Percentiles rank a stretch among this genome's conserved stretches.
phyloP scores from a whole-genome alignment of 2,329 filamentous ascomycete species.

The Colletotrichum sp. region DNA sequence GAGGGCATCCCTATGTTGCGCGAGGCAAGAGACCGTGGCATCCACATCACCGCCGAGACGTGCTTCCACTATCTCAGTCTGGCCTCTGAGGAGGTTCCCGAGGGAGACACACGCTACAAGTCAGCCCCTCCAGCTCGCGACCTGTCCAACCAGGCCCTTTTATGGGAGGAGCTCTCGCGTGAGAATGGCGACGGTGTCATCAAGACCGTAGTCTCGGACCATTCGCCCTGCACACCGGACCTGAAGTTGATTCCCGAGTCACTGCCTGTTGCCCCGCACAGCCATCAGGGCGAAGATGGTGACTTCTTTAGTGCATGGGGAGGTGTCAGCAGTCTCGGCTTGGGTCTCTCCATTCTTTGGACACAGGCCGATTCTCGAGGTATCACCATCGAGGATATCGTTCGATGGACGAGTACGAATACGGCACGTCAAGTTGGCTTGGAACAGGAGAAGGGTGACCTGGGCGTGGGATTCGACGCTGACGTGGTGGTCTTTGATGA shows the following conservation, averaged over 20 bases:
- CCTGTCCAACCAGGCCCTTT: slow-evolving; percentile 78
- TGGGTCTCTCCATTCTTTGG: slow-evolving; percentile 90
- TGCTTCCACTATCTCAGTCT: slow-evolving; percentile 94
- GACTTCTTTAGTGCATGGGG: slow-evolving; percentile 98
- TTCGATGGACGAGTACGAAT: slow-evolving; percentile 82
- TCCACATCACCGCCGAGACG: slow-evolving; percentile 91
- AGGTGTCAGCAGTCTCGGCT: slow-evolving; percentile 92
- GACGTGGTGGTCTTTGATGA: slow-evolving; percentile 95
- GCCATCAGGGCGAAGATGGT: slow-evolving; percentile 39
- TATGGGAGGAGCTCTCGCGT: slow-evolving; percentile 82
- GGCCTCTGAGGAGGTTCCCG: slow-evolving; percentile 78
- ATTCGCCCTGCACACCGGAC: slow-evolving; percentile 94
- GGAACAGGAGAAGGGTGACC: slow-evolving; percentile 78
- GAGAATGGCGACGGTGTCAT: slow-evolving; percentile 79
- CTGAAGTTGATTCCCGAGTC: slow-evolving; percentile 84
- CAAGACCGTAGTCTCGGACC: slow-evolving; percentile 89
- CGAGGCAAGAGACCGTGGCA: slow-evolving; percentile 71
- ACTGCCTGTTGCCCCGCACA: slow-evolving; percentile 47
- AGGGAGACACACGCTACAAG: slow-evolving; percentile 81
- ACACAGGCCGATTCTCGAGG: slow-evolving; percentile 72
- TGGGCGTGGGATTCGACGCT: slow-evolving; percentile 82
- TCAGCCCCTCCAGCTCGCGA: slow-evolving; percentile 64
- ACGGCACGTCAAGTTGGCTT: slow-evolving; percentile 90
- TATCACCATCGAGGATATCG: slow-evolving; percentile 74
- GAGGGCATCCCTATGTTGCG: slow-evolving; percentile 71